Base-by-base conservation (phyloP, 148 eudicot genomes). In the Spergularia marina region DNA sequence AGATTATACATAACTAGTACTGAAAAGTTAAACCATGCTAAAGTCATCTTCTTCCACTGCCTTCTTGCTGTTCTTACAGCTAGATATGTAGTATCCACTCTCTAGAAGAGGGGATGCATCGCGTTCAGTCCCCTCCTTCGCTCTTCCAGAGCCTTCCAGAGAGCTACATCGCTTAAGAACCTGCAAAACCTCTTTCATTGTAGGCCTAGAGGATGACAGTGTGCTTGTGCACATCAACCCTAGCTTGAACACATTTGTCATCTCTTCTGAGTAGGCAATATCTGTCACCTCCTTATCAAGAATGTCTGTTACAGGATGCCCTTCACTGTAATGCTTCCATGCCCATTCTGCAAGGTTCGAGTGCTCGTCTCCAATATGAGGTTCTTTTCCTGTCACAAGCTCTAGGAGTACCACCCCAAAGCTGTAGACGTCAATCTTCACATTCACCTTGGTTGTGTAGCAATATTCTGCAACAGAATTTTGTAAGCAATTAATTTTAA, bases 381-480 rank as follows among this genome's bases (percentile, higher is more conserved):
- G 86, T 44, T 89, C 87, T 84, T 88, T 88, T 41, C 98, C 98
- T 1, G 97, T 93, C 23, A 85, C 87, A 20, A 93, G 85, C 65
- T 93, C 96, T 12, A 93, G 77, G 4, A 93, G 89, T 11, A 93
- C 94, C 6, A 93, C 98, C 17, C 94, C 98, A 10, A 91, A 93
- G 80, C 96, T 91, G 61, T 88, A 93, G 57, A 89, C 81, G 41
- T 93, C 98, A 2, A 88, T 83, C 84, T 91, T 93, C 77, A 87
- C 97, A 52, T 89, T 89, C 81, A 93, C 94, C 76, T 80, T 89
- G 18, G 71, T 83, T 25, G 91, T 84, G 69, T 82, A 81, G 23
- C 85, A 85, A 74, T 91, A 93, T 77, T 93, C 94, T 93, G 87
- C 62, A 53, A 75, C 23, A 44, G 47, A 15, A 56, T 12, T 53